Base-by-base conservation (phyloP, 176 grass and related monocot genomes). In the Olyra latifolia region DNA sequence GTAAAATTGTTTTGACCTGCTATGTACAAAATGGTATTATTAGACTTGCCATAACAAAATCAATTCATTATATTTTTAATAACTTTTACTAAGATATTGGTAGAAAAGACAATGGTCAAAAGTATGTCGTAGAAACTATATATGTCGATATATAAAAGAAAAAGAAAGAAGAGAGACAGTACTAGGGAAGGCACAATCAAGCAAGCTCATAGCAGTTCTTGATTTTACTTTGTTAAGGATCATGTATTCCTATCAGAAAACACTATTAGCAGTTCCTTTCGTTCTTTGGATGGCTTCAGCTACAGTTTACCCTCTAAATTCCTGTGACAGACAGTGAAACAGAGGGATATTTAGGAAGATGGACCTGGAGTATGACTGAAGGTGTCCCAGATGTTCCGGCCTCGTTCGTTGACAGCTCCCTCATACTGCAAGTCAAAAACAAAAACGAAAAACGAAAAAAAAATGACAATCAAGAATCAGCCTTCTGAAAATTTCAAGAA, bases 381-480 rank as follows among this genome's bases (percentile, higher is more conserved):
- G 12, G 91, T 90, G 65, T 90, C 88, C 91, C 91, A 93, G 62
- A 88, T 88, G 61, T 77, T 93, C 44, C 69, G 77, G 24, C 91
- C 91, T 11, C 84, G 71, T 69, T 58, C 85, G 10, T 61, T 71
- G 6, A 60, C 67, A 4, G 77, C 91, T 17, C 91, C 91, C 80
- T 93, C 91, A 71, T 90, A 87, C 91, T 90, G 52, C 41, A 48
- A 22, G 9, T 39, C 4, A 72, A 4, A 27, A 41, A 41, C 12
- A 9, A 20, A 66, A 35, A 35, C 32, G n/a, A 35, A 35, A 35
- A 35, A 35, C 32, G 5, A 35, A 35, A 35, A 35, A 35, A n/a
- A 10, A 73, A 38, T 15, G 76, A 4, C 16, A 55, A 35, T 2
- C 30, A 27, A 12, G 79, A n/a, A 61, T 38, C 38, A 20, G 20